phyloP scores from a whole-genome alignment of 2,329 filamentous ascomycete genomes.

The Fusarium pseudocircinatum region DNA sequence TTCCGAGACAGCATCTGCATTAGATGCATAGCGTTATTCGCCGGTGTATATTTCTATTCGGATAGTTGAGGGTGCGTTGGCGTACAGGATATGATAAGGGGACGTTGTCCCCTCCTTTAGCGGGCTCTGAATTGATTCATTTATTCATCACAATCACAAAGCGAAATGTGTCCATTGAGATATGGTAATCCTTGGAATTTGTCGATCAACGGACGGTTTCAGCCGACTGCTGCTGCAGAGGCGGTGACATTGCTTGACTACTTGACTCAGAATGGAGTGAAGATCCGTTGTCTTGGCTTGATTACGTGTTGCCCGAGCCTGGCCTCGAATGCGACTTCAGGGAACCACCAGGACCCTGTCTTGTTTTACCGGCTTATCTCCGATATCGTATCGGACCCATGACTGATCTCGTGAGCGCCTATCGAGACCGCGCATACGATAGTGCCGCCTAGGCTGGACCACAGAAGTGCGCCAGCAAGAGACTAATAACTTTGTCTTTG shows the following conservation, averaged over 20 bases:
- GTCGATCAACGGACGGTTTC: constrained; percentile 7
- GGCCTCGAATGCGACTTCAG: constrained; percentile 10
- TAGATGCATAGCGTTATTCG: constrained; percentile 36
- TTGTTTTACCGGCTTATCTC: constrained; percentile 40
- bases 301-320: constrained; percentile 33
- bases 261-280: constrained; percentile 36
- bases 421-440: constrained; percentile 24
- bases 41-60: constrained; percentile 39
- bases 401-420: constrained; percentile 40
- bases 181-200: neutral
- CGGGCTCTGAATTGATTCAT: constrained; percentile 38
- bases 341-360: constrained; percentile 13
- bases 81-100: constrained; percentile 41
- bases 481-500: constrained; percentile 8
- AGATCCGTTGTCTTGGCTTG: constrained; percentile 32
- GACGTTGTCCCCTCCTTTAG: constrained; percentile 26
- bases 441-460: constrained; percentile 28
- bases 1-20: constrained; percentile 28
- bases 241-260: constrained; percentile 35
- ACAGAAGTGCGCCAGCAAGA: neutral
- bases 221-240: constrained; percentile 12
- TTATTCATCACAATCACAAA: constrained; percentile 20
- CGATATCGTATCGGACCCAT: constrained; percentile 43
- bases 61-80: constrained; percentile 38
- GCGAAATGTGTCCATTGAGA: neutral